These are phyloP conservation scores for Biscogniauxia mediterranea DNA, from an alignment of 2,329 filamentous ascomycete genomes.

Conservation along the genomic window DNA sequence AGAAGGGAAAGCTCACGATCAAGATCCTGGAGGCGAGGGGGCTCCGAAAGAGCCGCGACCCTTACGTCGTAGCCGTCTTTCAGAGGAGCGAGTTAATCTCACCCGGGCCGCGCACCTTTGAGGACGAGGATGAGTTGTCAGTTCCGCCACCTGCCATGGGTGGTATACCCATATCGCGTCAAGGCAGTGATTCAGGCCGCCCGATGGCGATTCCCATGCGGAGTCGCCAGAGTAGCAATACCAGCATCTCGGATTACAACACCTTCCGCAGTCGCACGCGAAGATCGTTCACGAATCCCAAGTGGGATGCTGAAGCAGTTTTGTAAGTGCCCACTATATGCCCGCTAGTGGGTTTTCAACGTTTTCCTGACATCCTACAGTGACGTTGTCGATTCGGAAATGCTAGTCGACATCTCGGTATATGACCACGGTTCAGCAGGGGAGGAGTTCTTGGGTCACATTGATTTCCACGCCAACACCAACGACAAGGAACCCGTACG, in stretches of 20 bases:
- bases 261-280: constrained; percentile 57
- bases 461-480: constrained; percentile 71
- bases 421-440: constrained; percentile 80
- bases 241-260: constrained; percentile 69
- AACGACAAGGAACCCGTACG: constrained; percentile 67
- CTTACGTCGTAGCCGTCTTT: constrained; percentile 95
- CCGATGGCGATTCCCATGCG: constrained; percentile 96
- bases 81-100: constrained; percentile 97
- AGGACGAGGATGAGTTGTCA: constrained; percentile 58
- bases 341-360: constrained; percentile 2
- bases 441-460: constrained; percentile 89
- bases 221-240: constrained; percentile 94
- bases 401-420: constrained; percentile 87
- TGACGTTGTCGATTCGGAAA: constrained; percentile 89
- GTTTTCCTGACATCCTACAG: constrained; percentile 44
- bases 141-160: constrained; percentile 49
- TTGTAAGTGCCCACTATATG: constrained; percentile 65
- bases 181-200: constrained; percentile 77
- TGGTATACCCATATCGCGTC: constrained; percentile 62
- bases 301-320: constrained; percentile 92
- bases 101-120: constrained; percentile 67
- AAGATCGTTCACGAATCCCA: constrained; percentile 72
- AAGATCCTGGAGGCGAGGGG: constrained; percentile 85
- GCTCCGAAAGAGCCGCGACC: constrained; percentile 77
- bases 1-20: constrained; percentile 86